Percentiles rank a stretch among this genome's conserved stretches.
phyloP scores from a whole-genome alignment of 306 rosid genomes.

The Citrullus colocynthis region DNA sequence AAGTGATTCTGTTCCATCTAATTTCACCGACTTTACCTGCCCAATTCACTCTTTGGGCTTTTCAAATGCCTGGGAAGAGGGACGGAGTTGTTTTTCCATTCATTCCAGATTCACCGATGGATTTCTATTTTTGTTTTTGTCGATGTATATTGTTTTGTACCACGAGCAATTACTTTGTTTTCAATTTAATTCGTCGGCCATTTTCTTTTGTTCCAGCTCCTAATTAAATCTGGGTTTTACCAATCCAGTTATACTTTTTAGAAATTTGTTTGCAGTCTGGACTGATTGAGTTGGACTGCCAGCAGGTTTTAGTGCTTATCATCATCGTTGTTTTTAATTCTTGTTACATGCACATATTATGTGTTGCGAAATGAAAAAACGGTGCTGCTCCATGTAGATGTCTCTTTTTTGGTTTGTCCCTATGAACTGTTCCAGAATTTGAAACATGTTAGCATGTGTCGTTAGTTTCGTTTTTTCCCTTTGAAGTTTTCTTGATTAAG shows the following conservation, averaged over 20 bases:
- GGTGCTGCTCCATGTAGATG: background rate
- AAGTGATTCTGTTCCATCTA: constrained; percentile 17
- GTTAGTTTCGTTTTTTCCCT: background rate
- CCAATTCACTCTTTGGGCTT: background rate
- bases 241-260: background rate
- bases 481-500: background rate
- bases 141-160: background rate
- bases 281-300: constrained; percentile 2
- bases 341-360: background rate
- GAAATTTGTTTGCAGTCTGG: background rate
- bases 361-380: background rate
- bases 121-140: background rate
- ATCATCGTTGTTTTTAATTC: background rate
- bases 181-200: background rate
- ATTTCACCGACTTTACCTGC: background rate
- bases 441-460: too few relatives aligned
- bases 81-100: background rate
- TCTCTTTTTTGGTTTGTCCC: background rate
- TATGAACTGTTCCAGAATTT: background rate
- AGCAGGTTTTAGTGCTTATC: background rate
- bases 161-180: background rate
- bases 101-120: background rate
- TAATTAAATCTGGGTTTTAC: background rate
- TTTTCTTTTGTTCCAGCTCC: background rate
- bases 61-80: background rate